Percentiles rank a stretch among this genome's conserved stretches.
Evolutionary conservation across 305 asterid species (phyloP).

Genomic region (Withania somnifera): DNA sequence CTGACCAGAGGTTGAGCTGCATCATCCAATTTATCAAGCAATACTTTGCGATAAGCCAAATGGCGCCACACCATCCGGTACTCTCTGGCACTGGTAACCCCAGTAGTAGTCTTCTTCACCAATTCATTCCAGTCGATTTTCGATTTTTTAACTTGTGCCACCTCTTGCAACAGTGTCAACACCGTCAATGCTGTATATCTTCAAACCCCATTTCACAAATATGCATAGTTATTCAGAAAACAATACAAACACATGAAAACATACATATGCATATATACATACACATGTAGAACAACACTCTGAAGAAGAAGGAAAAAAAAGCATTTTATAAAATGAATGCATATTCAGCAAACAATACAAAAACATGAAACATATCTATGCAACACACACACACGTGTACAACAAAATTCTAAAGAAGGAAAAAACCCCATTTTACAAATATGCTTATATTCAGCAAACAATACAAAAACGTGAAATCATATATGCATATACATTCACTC

Average conservation of each 20-base stretch:
- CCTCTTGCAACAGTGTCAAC: constrained; percentile 60
- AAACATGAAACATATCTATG: too few species aligned
- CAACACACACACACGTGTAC: too few species aligned
- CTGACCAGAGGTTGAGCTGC: constrained; percentile 38
- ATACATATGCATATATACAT: too few species aligned
- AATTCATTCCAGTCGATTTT: constrained; percentile 66
- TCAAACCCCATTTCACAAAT: background rate
- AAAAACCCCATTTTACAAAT: background rate
- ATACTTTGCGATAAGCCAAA: constrained; percentile 58
- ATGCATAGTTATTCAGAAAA: background rate
- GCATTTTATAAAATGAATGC: too few species aligned
- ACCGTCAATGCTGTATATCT: constrained; percentile 58
- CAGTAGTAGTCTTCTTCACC: constrained; percentile 60
- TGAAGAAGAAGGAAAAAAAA: too few species aligned
- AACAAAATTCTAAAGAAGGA: too few species aligned
- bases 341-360: too few species aligned
- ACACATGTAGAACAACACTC: too few species aligned
- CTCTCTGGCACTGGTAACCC: constrained; percentile 62
- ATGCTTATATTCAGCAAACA: background rate
- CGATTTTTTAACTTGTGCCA: constrained; percentile 39
- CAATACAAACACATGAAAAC: background rate
- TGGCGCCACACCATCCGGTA: constrained; percentile 82
- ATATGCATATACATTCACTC: too few species aligned
- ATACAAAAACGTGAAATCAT: too few species aligned
- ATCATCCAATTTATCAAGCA: constrained; percentile 31